Base-by-base conservation (phyloP, 2,329 filamentous ascomycete species). In the Hymenotorrendiella dingleyae region DNA sequence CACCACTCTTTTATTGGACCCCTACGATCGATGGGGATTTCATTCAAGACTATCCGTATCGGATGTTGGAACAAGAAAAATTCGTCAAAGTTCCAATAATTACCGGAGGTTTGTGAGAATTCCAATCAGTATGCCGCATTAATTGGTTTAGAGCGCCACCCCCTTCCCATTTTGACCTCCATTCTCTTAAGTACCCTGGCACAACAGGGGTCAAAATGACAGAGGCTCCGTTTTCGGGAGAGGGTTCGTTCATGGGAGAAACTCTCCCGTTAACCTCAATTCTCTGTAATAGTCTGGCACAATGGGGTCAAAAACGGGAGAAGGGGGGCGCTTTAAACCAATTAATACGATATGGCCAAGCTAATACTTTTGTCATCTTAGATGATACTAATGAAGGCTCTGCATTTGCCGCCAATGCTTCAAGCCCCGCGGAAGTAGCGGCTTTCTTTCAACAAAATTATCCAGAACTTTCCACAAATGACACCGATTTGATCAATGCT, bases 311-410 rank as follows among this genome's bases (percentile, higher is more conserved):
- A n/a, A n/a, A n/a, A n/a, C n/a, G n/a, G n/a, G n/a, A n/a, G n/a
- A n/a, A n/a, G n/a, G n/a, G n/a, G n/a, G n/a, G n/a, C n/a, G n/a
- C n/a, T n/a, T n/a, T n/a, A n/a, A n/a, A n/a, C n/a, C n/a, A n/a
- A n/a, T n/a, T n/a, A n/a, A n/a, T n/a, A n/a, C n/a, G n/a, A 4
- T 4, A 16, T 12, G 7, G 14, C 12, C 10, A 22, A 27, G 20
- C 10, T 4, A n/a, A 28, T 21, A 9, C n/a, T 14, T 12, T 28
- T 35, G 19, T n/a, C 11, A 22, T 6, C 20, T 24, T 30, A 55
- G 66, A 67, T 47, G 62, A 65, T n/a, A 68, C 67, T 4, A 61
- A 72, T 42, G 81, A 80, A 59, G 82, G 81, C 22, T 80, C 79
- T 0, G 60, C 69, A 4, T 84, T 83, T 56, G 66, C 63, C 4